Base-by-base conservation (phyloP, 495 filamentous ascomycete species). In the Aspergillus baeticus region DNA sequence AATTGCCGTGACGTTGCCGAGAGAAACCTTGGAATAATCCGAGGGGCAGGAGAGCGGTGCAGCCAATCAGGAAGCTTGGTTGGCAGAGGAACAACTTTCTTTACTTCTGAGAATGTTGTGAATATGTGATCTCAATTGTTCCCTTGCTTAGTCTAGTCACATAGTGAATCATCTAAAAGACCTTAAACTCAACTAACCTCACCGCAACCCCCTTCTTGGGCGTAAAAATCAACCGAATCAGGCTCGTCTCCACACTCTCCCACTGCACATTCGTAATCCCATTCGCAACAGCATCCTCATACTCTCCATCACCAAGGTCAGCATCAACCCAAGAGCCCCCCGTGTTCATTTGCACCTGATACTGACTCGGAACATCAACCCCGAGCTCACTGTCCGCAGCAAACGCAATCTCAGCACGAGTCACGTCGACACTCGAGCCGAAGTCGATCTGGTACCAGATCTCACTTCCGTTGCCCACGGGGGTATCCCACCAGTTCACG, bases 381-480 rank as follows among this genome's bases (percentile, higher is more conserved):
- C 54, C 51, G 26, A 55, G 56, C 1, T 51, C 55, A 6, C 5
- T 20, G 41, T 60, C 52, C 6, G 51, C 57, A 36, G 60, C 57
- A 51, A 65, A 65, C 2, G 63, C 63, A 46, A 65, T 56, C 57
- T 65, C 63, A 0, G 57, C 53, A 23, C 59, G 54, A 5, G 45
- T 14, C 0, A 58, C 51, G 26, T 44, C 21, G 6, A 46, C 51
- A 14, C 21, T 39, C 10, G 4, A 29, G 4, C 52, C 54, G n/a
- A 65, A 65, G 15, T 60, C 51, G 22, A 65, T 45, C 50, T 62
- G 49, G 45, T 53, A 65, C 63, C 63, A 65, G 10, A 65, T 36
- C 20, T 62, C 59, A 14, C 57, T 60, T 1, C 63, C 63, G 33
- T 60, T 56, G 10, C 63, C 63, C 15, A 37, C 57, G 0, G 63